Base-by-base conservation (phyloP, 805 yeast species). In the Yarrowia bubula region DNA sequence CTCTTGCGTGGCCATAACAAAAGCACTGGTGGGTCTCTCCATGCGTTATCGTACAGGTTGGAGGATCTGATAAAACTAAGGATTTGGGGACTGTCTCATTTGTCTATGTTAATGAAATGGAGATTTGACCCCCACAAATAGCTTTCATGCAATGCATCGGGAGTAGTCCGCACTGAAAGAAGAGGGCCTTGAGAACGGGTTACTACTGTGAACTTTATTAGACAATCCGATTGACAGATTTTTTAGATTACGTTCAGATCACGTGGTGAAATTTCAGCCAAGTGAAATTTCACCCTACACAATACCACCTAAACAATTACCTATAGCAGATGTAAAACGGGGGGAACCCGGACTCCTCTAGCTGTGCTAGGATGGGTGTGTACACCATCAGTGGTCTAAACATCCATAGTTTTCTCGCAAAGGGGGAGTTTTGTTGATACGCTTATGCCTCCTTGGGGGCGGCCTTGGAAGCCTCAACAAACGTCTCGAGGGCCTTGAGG, bases 401-500 rank as follows among this genome's bases (percentile, higher is more conserved):
- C 46, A 31, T 31, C 47, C 61, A 55, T 55, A 41, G 61, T 31
- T 17, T 51, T 41, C 46, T 55, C 31, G 47, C 37, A 22, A 22
- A 28, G 46, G 46, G 22, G 11, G 61, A 28, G 38, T 13, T 28
- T 14, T 11, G n/a, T 22, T 33, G 18, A 4, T 11, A 10, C 38
- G 31, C 17, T 53, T 53, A 53, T 15, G 61, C 33, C 46, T 41
- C 61, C 61, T 55, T 55, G 14, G 47, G 47, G 31, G 61, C 61
- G 8, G 47, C 48, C 42, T 66, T 51, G 13, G 74, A 70, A 4
- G 79, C 78, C 6, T 66, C 67, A n/a, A 80, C 81, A 72, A 91
- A 90, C 6, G 71, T 73, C 13, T 82, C 78, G 44, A 95, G 78
- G 0, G 92, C 84, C 50, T 73, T 65, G 65, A 80, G 74, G 1